Percentiles rank a stretch among this genome's conserved stretches.
Conservation (phyloP, 2,329 filamentous ascomycete species). For the Davidsoniella australis region DNA sequence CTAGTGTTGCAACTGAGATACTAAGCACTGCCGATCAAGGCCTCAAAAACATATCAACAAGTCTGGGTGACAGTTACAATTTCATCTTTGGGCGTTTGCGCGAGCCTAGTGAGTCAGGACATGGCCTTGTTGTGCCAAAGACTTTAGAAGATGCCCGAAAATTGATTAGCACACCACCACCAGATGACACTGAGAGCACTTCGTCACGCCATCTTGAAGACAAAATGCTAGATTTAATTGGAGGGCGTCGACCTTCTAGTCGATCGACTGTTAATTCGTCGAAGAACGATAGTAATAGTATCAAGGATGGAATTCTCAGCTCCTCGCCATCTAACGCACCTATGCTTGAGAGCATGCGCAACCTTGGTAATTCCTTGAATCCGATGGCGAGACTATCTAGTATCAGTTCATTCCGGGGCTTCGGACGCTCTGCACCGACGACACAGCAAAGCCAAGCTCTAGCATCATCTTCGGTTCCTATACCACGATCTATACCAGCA, state of each 20-base stretch:
- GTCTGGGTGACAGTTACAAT: conserved; percentile 81
- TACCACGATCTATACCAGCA: conserved; percentile 5
- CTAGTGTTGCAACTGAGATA: conserved; percentile 67
- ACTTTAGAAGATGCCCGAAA: conserved; percentile 87
- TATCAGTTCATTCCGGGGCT: conserved; percentile 58
- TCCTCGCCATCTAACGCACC: conserved; percentile 32
- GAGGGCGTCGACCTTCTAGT: conserved; percentile 34
- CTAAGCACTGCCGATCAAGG: conserved; percentile 82
- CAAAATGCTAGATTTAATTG: conserved; percentile 53
- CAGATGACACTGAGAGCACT: conserved; percentile 36
- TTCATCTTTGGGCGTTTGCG: conserved; percentile 80
- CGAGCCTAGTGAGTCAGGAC: conserved; percentile 31
- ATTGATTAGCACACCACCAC: conserved; percentile 59
- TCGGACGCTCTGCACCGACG: conserved; percentile 39
- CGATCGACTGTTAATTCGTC: conserved; percentile 38
- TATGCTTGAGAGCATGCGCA: conserved; percentile 64
- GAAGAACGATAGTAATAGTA: conserved; percentile 60
- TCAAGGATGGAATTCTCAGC: conserved; percentile 18
- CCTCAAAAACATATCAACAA: conserved; percentile 79
- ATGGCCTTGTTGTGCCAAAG: conserved; percentile 52
- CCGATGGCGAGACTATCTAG: conserved; percentile 62
- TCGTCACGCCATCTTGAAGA: conserved; percentile 32
- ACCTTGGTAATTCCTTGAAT: conserved; percentile 58
- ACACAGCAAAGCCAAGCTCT: conserved; percentile 13
- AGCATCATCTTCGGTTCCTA: background rate